phyloP scores from a whole-genome alignment of 2,329 filamentous ascomycete genomes.

The Chrysoporthe cubensis region DNA sequence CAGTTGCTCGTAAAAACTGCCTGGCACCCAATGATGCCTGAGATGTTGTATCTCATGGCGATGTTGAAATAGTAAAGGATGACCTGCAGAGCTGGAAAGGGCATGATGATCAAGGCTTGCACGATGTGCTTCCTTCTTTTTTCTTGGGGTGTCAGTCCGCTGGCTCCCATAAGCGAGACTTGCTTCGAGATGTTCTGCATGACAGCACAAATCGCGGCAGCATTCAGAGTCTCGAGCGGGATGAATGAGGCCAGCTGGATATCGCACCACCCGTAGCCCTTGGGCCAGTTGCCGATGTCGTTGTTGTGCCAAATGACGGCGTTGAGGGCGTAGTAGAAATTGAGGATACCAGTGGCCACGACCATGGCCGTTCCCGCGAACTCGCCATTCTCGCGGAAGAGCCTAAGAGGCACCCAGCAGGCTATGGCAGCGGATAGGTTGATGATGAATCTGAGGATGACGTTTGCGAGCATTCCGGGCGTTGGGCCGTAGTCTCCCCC shows the following conservation, averaged over 20 bases:
- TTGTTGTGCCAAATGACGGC: conserved; percentile 58
- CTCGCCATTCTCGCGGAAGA: conserved; percentile 58
- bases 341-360: conserved; percentile 48
- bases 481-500: conserved; percentile 23
- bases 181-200: conserved; percentile 58
- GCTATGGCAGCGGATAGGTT: conserved; percentile 49
- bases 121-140: conserved; percentile 46
- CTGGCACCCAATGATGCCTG: conserved; percentile 54
- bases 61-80: conserved; percentile 53
- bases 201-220: conserved; percentile 56
- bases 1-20: conserved; percentile 49
- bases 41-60: conserved; percentile 53
- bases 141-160: conserved; percentile 46
- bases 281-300: conserved; percentile 54
- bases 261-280: conserved; percentile 59
- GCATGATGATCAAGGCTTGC: conserved; percentile 60
- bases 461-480: conserved; percentile 46
- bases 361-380: conserved; percentile 57
- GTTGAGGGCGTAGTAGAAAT: conserved; percentile 54
- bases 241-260: conserved; percentile 45
- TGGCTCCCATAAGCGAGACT: conserved; percentile 49
- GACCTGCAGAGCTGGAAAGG: conserved; percentile 54
- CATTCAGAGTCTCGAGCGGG: conserved; percentile 49
- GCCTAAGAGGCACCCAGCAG: conserved; percentile 55
- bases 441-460: conserved; percentile 53